Percentiles rank a stretch among this genome's conserved stretches.
These are phyloP conservation scores for Diaporthe velutina DNA, from an alignment of 2,329 filamentous ascomycete genomes.

Conservation along the genomic window DNA sequence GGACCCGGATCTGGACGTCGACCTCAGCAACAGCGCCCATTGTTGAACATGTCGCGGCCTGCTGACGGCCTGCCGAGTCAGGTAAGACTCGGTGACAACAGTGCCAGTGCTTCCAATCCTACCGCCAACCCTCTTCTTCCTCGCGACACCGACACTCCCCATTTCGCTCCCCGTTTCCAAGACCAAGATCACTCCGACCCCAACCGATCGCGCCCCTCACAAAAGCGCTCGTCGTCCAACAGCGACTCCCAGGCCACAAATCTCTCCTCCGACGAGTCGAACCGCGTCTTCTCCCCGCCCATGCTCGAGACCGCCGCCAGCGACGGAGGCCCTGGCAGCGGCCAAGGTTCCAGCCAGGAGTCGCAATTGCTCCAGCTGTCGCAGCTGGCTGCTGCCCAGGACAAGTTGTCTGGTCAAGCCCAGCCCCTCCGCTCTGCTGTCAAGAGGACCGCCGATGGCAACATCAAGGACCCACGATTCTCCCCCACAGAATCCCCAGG, in stretches of 20 bases:
- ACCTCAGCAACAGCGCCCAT: conserved; percentile 14
- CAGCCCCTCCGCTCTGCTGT: conserved; percentile 54
- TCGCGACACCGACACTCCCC: conserved; percentile 2
- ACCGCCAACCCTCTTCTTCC: background rate
- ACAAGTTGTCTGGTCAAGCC: conserved; percentile 54
- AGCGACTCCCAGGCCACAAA: conserved; percentile 60
- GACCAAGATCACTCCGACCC: background rate
- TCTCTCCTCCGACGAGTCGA: conserved; percentile 53
- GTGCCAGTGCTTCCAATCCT: conserved; percentile 13
- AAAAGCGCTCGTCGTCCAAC: conserved; percentile 46
- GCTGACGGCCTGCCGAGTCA: conserved; percentile 38
- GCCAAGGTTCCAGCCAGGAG: conserved; percentile 63
- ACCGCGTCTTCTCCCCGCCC: conserved; percentile 59
- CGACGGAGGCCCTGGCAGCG: conserved; percentile 54
- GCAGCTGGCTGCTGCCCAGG: conserved; percentile 67
- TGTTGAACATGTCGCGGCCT: conserved; percentile 39
- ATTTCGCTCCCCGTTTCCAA: background rate
- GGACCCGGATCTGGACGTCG: background rate
- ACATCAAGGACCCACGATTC: conserved; percentile 69
- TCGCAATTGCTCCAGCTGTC: conserved; percentile 71
- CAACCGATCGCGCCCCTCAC: conserved; percentile 15
- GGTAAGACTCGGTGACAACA: conserved; percentile 26
- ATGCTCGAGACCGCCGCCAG: conserved; percentile 46
- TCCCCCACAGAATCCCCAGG: conserved; percentile 61
- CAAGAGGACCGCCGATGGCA: conserved; percentile 84